Conservation (phyloP, 169 alveolate genomes). For the Haemoproteus tartakovskyi region DNA sequence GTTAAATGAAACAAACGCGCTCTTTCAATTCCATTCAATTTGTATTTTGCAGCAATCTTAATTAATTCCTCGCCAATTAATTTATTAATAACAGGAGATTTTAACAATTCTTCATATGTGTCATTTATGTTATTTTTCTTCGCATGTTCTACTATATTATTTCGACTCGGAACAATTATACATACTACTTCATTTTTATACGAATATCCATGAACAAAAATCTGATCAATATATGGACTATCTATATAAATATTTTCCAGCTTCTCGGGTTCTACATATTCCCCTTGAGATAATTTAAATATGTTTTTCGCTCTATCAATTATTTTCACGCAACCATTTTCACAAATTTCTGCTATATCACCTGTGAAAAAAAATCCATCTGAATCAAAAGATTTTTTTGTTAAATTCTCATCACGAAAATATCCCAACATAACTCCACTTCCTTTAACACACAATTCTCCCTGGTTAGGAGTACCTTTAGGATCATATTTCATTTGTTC, state of each 20-base stretch:
- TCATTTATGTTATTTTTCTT: constrained; percentile 64
- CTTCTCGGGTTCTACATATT: constrained; percentile 95
- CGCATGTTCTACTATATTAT: constrained; percentile 12
- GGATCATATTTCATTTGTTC: constrained; percentile 75
- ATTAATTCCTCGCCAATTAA: constrained; percentile 53
- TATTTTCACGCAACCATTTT: constrained; percentile 83
- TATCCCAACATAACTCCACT: constrained; percentile 85
- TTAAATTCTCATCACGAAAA: constrained; percentile 82
- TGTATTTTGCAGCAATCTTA: constrained; percentile 64
- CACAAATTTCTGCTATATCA: constrained; percentile 86
- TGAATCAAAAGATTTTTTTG: constrained; percentile 84
- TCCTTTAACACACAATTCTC: constrained; percentile 84
- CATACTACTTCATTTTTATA: constrained; percentile 64
- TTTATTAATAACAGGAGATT: constrained; percentile 45
- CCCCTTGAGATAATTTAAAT: constrained; percentile 94
- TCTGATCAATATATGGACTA: constrained; percentile 71
- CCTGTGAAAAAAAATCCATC: constrained; percentile 94
- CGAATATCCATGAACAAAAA: constrained; percentile 75
- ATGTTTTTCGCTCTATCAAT: constrained; percentile 93
- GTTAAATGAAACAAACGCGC: constrained; percentile 80
- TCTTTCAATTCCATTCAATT: constrained; percentile 77
- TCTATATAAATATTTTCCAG: constrained; percentile 82
- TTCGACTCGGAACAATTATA: constrained; percentile 63
- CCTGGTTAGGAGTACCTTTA: constrained; percentile 70
- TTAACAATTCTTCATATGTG: constrained; percentile 67